Evolutionary conservation across 2,329 filamentous ascomycete species (phyloP).

Genomic region (Fusarium sp.): DNA sequence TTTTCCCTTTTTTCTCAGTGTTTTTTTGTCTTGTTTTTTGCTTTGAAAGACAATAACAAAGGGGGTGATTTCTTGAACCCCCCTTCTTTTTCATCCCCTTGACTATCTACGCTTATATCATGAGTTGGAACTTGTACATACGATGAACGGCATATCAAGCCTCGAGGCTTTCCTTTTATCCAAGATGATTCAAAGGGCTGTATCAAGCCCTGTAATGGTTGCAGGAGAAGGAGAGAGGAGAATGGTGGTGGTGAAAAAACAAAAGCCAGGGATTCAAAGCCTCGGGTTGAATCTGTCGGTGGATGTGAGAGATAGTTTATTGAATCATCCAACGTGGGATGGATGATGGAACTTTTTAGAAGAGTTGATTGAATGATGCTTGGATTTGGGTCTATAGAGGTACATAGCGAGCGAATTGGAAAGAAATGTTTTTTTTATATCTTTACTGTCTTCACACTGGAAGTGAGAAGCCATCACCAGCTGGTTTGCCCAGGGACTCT

Average conservation of each 20-base stretch:
- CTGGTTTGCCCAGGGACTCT: too few relatives aligned
- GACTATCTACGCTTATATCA: constrained; percentile 39
- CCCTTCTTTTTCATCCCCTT: not conserved
- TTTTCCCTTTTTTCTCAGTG: not conserved
- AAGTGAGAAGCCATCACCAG: too few relatives aligned
- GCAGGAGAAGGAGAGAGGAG: constrained; percentile 2
- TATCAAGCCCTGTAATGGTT: constrained; percentile 22
- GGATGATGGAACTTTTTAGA: constrained; percentile 25
- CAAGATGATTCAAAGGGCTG: constrained; percentile 18
- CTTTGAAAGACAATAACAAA: constrained; percentile 19
- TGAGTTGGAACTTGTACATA: constrained; percentile 46
- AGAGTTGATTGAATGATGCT: constrained; percentile 22
- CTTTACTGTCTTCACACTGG: too few relatives aligned
- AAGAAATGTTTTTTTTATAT: constrained; percentile 30
- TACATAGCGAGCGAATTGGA: constrained; percentile 40
- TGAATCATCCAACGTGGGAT: constrained; percentile 1
- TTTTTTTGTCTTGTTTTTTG: not conserved
- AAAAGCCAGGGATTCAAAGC: not conserved
- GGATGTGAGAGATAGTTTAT: not conserved
- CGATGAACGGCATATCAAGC: constrained; percentile 29
- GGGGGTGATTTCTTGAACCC: not conserved
- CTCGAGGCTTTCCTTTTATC: constrained; percentile 7
- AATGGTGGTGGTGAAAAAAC: not conserved
- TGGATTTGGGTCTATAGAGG: constrained; percentile 36
- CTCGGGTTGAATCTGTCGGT: constrained; percentile 4